Conservation (phyloP, 177 flowering plant species). For the Vitis hybrid region DNA sequence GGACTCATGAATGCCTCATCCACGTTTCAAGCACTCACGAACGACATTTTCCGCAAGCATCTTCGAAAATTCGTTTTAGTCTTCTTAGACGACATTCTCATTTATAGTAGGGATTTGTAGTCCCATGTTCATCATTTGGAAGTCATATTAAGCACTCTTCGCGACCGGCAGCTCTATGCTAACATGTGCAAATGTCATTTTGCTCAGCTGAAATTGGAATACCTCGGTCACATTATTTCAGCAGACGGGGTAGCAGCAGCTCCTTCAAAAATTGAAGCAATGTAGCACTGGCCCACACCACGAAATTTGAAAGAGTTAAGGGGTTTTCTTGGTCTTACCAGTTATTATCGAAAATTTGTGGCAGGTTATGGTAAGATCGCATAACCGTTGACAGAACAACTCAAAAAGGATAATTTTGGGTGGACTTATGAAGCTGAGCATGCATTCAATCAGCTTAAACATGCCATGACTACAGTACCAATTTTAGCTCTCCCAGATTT, state of each 20-base stretch:
- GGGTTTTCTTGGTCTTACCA: background rate
- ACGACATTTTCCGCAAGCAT: background rate
- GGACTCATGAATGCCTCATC: background rate
- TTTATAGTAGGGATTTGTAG: background rate
- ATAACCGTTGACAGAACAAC: background rate
- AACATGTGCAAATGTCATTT: background rate
- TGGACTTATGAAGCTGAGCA: background rate
- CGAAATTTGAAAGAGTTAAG: background rate
- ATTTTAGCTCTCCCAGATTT: conserved; percentile 2
- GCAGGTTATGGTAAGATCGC: background rate
- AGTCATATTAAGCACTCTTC: background rate
- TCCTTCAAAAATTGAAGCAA: background rate
- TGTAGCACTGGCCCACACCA: background rate
- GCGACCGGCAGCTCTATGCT: background rate
- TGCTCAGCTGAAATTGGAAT: background rate
- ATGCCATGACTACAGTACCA: background rate
- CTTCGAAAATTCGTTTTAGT: background rate
- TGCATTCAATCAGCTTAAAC: background rate
- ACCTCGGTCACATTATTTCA: conserved; percentile 1
- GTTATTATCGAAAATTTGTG: background rate
- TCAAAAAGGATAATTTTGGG: background rate
- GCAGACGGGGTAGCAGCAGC: background rate
- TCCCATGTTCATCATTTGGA: background rate
- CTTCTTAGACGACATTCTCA: conserved; percentile 1
- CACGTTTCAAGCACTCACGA: background rate